A percentile compares a stretch with the other conserved stretches of the same genome.
Conservation (phyloP, 495 filamentous ascomycete genomes). For the Daldinia loculata region DNA sequence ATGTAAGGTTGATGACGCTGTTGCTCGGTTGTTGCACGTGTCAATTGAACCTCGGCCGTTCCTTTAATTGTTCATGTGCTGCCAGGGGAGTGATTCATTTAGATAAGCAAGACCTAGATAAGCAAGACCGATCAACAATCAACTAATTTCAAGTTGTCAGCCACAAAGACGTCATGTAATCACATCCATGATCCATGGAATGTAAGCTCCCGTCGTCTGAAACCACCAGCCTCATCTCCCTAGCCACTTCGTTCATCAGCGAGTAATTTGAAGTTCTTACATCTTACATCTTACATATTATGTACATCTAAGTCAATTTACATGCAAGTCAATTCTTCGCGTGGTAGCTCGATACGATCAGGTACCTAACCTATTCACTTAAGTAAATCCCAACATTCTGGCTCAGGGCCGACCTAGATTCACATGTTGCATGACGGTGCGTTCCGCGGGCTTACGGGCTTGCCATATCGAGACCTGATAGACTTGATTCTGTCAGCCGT, state of each 20-base stretch:
- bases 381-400: conserved; percentile 17
- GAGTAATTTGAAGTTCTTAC: neutral
- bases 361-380: neutral
- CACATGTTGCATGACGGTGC: conserved; percentile 33
- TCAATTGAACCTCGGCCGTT: conserved; percentile 46
- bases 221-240: neutral
- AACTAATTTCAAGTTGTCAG: neutral
- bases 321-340: neutral
- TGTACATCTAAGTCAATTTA: neutral
- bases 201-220: no score
- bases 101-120: conserved; percentile 28
- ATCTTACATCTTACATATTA: neutral
- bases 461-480: conserved; percentile 15
- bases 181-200: no score
- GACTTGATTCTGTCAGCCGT: conserved; percentile 16
- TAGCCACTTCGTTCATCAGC: neutral
- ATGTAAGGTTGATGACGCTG: conserved; percentile 39
- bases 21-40: conserved; percentile 37
- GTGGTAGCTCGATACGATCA: neutral
- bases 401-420: conserved; percentile 16
- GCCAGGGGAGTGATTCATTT: conserved; percentile 8
- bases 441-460: conserved; percentile 28
- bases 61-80: conserved; percentile 34
- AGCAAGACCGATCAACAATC: conserved; percentile 9
- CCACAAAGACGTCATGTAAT: neutral